Percentiles rank a stretch among this genome's conserved stretches.
These are phyloP conservation scores for Gilbertella persicaria DNA, from an alignment of 371 early-diverging fungal genomes.

Conservation along the genomic window DNA sequence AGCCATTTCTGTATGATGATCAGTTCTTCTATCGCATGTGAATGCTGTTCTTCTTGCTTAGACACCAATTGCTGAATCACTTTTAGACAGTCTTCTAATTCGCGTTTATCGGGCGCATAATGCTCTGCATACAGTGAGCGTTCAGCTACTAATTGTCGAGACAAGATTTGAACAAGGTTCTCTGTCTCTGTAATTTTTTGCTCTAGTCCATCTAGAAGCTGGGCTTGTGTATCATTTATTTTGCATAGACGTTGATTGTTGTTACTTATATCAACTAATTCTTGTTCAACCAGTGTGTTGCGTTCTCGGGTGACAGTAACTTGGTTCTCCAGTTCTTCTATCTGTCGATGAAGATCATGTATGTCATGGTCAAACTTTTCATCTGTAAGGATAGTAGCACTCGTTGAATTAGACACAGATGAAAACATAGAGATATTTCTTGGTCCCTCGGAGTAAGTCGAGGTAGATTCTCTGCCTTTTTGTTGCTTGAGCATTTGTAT, in stretches of 20 bases:
- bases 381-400: constrained; percentile 6
- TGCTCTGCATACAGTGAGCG: background rate
- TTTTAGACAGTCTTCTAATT: background rate
- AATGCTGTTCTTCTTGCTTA: background rate
- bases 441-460: constrained; percentile 2
- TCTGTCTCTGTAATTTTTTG: constrained; percentile 6
- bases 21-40: background rate
- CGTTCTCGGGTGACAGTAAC: constrained; percentile 16
- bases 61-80: background rate
- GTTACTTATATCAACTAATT: constrained; percentile 1
- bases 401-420: constrained; percentile 15
- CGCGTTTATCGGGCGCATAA: background rate
- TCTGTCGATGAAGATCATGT: constrained; percentile 17
- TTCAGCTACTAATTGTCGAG: background rate
- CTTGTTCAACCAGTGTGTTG: constrained; percentile 13
- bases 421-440: constrained; percentile 18
- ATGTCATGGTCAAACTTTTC: constrained; percentile 6
- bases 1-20: background rate
- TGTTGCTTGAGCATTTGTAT: constrained; percentile 3
- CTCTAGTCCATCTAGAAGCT: background rate
- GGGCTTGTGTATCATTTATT: constrained; percentile 1
- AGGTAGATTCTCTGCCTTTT: background rate
- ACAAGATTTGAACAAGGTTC: background rate
- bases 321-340: constrained; percentile 24
- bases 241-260: background rate